Evolutionary conservation across 1,284 basidiomycete species (phyloP), one percentile per base, ranked within the genome.

Genomic region (Pseudozyma pruni): DNA sequence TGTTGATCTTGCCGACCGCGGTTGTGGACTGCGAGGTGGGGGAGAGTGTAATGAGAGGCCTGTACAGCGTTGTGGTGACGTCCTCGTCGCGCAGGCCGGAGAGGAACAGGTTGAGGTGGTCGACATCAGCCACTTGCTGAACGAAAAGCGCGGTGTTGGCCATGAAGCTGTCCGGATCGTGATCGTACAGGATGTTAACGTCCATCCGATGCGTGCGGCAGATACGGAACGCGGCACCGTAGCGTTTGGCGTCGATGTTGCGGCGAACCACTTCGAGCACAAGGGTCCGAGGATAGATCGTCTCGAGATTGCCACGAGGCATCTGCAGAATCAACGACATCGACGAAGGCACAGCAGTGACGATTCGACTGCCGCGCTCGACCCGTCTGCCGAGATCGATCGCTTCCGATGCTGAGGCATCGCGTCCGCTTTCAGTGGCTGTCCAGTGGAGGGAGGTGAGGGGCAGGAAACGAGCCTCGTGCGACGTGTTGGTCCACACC

Each of bases 231-330:
- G 94, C 96, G 66, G 91, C 89, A 52, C 90, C 86, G 83, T 93
- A 98, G 43, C 87, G 68, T 14, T 55, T 48, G 6, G 60, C 49
- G 38, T 81, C 72, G 25, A 82, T 56, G 40, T 71, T 62, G 27
- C 59, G 55, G 7, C 76, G 75, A 10, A 82, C 75, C 2, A 79
- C 76, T 43, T 90, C 87, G 83, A 97, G 88, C 3, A 98, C 94
- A 62, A 99, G 85, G 1, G 95, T 91, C 31, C 96, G 86, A 1
- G 96, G 96, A 75, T 90, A 92, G 54, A 98, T 90, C 0, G 93
- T 97, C 85, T 99, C 96, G 51, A 99, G 82, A 83, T 98, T 98
- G 0, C 96, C 96, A 72, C 96, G 85, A 0, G 95, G 96, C 94
- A 98, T 98, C 84, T 99, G 96, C 13, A 99, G 84, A 1, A 98